Base-by-base conservation (phyloP, 1,139 yeast genomes). In the Hyphopichia buzzinii region DNA sequence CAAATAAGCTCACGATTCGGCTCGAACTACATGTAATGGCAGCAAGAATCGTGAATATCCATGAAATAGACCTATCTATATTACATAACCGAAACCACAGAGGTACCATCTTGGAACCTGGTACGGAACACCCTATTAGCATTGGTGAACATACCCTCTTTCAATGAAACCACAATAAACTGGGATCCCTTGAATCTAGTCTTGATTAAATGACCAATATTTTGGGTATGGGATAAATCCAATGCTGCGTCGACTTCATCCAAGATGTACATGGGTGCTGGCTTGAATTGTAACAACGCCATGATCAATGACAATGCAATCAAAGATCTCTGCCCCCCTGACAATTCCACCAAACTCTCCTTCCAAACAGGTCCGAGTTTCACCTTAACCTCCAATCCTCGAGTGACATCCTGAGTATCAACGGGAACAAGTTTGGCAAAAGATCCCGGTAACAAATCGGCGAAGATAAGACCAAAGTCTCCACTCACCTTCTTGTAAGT, bases 191-290 rank as follows among this genome's bases (percentile, higher is more conserved):
- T 84, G 62, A 94, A 94, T 49, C 96, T 71, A 0, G 97, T 90
- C 63, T 90, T 92, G 59, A 94, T 92, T 55, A 94, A 71, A 55
- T 89, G 96, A 4, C 99, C 99, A 52, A 94, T 92, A 53, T 92
- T 92, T 59, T 94, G 97, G 1, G 99, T 94, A 58, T 94, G 99
- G 37, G 95, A 87, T 45, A 90, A 74, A 68, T 94, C 99, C 46
- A 94, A 74, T 1, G 99, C 99, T 1, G 99, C 98, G 63, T 92
- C 98, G 26, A 92, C 97, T 62, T 92, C 98, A 62, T 92, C 98
- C 40, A 92, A 69, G 50, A 92, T 90, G 57, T 92, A 92, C 96
- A 92, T 87, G 8, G 98, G 98, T 0, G 98, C 97, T 2, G 98
- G 98, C 57, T 89, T 88, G 68, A 87, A 90, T 58, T 90, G 96